phyloP scores from a whole-genome alignment of 495 filamentous ascomycete species.

The Neurospora intermedia region DNA sequence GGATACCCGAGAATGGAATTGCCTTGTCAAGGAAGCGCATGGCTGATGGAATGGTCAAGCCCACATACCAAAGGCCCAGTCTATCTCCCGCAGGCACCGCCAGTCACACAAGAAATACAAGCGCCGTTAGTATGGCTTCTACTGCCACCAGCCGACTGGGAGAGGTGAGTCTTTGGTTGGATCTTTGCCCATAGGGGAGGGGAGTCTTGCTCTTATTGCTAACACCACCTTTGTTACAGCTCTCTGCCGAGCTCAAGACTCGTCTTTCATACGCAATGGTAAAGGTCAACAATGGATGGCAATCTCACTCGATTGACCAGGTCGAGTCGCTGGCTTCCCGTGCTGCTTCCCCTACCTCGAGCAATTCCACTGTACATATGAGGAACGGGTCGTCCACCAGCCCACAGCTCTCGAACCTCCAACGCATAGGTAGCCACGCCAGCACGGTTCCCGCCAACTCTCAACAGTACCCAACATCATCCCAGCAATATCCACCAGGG shows the following conservation, averaged over 20 bases:
- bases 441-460: not conserved
- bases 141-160: constrained; percentile 54
- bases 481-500: constrained; percentile 7
- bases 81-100: constrained; percentile 26
- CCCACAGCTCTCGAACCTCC: constrained; percentile 26
- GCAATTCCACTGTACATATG: constrained; percentile 39
- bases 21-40: constrained; percentile 46
- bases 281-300: constrained; percentile 80
- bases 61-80: constrained; percentile 27
- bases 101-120: constrained; percentile 59
- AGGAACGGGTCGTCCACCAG: constrained; percentile 37
- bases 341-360: constrained; percentile 46
- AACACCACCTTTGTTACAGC: constrained; percentile 32
- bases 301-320: constrained; percentile 56
- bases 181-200: no score
- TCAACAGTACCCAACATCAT: constrained; percentile 12
- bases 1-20: constrained; percentile 26
- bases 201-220: not conserved
- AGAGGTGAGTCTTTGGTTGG: constrained; percentile 43
- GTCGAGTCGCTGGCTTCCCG: constrained; percentile 59
- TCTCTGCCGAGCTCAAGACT: constrained; percentile 65
- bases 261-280: constrained; percentile 82
- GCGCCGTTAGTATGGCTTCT: constrained; percentile 45
- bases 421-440: constrained; percentile 21
- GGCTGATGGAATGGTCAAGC: constrained; percentile 53